A percentile compares a stretch with the other conserved stretches of the same genome.
Conservation (phyloP, 2,329 filamentous ascomycete genomes). For the Sporothrix curviconia region DNA sequence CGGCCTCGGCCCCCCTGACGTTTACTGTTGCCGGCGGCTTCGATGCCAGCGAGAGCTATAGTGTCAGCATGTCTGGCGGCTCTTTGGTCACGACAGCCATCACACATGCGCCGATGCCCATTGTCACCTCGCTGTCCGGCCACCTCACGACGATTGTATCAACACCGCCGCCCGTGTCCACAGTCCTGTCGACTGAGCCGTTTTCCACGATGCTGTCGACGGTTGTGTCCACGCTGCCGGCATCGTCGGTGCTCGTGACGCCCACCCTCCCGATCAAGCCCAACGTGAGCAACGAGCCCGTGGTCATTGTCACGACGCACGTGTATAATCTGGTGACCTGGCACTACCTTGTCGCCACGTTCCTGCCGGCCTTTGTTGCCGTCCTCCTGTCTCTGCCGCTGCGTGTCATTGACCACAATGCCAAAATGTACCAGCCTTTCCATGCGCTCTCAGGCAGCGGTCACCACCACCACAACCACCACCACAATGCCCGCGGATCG, state of each 20-base stretch:
- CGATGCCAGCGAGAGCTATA: conserved; percentile 15
- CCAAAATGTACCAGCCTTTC: conserved; percentile 39
- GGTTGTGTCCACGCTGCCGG: conserved; percentile 19
- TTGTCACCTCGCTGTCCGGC: conserved; percentile 25
- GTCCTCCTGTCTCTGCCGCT: conserved; percentile 34
- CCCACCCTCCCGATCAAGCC: neutral
- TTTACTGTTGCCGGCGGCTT: conserved; percentile 21
- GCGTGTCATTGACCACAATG: conserved; percentile 34
- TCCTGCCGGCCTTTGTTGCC: conserved; percentile 35
- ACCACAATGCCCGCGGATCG: conserved; percentile 31
- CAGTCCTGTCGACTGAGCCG: conserved; percentile 21
- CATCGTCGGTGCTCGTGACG: neutral
- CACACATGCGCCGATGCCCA: conserved; percentile 21
- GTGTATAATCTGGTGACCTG: conserved; percentile 22
- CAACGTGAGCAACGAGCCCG: neutral
- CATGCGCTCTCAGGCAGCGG: conserved; percentile 32
- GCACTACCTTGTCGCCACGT: conserved; percentile 36
- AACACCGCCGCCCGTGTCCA: conserved; percentile 21
- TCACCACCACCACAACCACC: no score
- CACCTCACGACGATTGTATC: conserved; percentile 25
- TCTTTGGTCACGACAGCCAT: conserved; percentile 23
- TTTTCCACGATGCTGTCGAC: conserved; percentile 22
- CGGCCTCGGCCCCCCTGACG: conserved; percentile 20
- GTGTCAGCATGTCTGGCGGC: conserved; percentile 5
- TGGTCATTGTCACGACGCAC: conserved; percentile 21